Conservation (phyloP, 192 early-diverging fungal species). For the Coemansia sp. region DNA sequence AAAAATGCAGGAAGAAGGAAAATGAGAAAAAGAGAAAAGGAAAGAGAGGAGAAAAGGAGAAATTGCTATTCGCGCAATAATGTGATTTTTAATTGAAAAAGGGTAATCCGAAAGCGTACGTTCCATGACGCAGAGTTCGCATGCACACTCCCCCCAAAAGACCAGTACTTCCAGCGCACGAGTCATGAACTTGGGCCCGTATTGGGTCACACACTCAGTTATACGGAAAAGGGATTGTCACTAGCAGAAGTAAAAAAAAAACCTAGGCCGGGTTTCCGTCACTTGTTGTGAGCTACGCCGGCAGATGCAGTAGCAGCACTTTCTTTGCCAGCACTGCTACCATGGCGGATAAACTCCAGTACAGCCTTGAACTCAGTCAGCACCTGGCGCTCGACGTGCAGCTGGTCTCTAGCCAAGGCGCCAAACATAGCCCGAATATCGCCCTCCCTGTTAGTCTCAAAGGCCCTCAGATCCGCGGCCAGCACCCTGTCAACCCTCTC, state of each 20-base stretch:
- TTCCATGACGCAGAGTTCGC: slow-evolving; percentile 1
- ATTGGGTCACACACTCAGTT: not conserved
- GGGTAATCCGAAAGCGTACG: not conserved
- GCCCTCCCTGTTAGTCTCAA: slow-evolving; percentile 45
- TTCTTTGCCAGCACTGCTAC: slow-evolving; percentile 3
- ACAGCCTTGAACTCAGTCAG: slow-evolving; percentile 42
- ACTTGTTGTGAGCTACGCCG: not conserved
- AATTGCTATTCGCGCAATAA: not conserved
- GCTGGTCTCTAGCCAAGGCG: slow-evolving; percentile 42
- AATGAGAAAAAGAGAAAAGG: not conserved
- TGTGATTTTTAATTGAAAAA: not conserved
- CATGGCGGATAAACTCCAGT: slow-evolving; percentile 43
- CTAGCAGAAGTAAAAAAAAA: not conserved
- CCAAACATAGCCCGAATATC: slow-evolving; percentile 49
- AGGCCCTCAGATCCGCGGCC: slow-evolving; percentile 44
- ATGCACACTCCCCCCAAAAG: not conserved
- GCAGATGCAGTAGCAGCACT: not conserved
- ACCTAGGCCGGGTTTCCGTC: not conserved
- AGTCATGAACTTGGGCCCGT: not conserved
- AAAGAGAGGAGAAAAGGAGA: not conserved
- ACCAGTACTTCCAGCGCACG: not conserved
- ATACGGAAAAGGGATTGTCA: not conserved
- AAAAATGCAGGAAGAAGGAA: not conserved
- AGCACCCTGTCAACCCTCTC: slow-evolving; percentile 53
- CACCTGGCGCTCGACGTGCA: slow-evolving; percentile 48